Conservation (phyloP, 768 basidiomycete species). For the Suillus bovinus region DNA sequence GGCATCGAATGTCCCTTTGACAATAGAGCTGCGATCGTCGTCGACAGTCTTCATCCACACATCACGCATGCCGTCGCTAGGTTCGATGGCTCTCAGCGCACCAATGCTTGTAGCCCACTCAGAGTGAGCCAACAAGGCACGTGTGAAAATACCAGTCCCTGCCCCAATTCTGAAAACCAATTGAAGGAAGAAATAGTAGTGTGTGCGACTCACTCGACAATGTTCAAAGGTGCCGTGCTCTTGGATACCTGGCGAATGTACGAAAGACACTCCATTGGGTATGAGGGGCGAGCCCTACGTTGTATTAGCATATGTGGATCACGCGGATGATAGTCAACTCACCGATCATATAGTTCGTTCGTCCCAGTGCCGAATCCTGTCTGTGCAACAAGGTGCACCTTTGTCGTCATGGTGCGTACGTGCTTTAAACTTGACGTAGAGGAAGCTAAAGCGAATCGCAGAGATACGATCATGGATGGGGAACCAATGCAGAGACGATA, state of each 20-base stretch:
- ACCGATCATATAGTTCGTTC: conserved; percentile 82
- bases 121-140: conserved; percentile 69
- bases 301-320: not conserved
- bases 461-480: not conserved
- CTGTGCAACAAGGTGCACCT: conserved; percentile 67
- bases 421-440: not conserved
- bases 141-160: conserved; percentile 89
- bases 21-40: conserved; percentile 52
- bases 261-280: conserved; percentile 58
- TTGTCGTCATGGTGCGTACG: conserved; percentile 28
- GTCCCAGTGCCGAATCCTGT: conserved; percentile 78
- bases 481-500: not conserved
- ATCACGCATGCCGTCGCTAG: conserved; percentile 83
- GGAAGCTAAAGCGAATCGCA: not conserved
- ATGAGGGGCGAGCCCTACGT: conserved; percentile 77
- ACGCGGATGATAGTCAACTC: conserved; percentile 7
- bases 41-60: conserved; percentile 58
- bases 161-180: conserved; percentile 63
- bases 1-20: conserved; percentile 71
- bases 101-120: conserved; percentile 52
- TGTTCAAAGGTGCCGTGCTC: conserved; percentile 45
- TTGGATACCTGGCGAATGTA: conserved; percentile 55
- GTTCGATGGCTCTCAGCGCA: conserved; percentile 73
- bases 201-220: conserved; percentile 61
- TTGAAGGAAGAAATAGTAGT: not conserved